phyloP scores from a whole-genome alignment of 768 basidiomycete species.

The Cystobasidiopsis lactophilus region DNA sequence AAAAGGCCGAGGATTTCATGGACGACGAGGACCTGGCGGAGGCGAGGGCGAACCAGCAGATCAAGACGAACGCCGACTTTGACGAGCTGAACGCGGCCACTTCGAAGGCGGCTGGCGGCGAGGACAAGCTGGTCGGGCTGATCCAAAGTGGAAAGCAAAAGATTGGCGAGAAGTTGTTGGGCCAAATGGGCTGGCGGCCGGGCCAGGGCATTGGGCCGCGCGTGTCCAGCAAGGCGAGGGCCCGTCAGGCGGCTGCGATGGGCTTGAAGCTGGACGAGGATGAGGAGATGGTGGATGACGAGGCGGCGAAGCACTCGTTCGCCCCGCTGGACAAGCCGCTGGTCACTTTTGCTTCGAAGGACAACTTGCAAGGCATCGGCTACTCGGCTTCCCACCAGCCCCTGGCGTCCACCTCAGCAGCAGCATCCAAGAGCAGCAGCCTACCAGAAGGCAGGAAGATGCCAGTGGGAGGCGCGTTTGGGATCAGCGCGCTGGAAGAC shows the following conservation, averaged over 20 bases:
- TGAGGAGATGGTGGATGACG: slow-evolving; percentile 36
- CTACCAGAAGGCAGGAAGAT: not conserved
- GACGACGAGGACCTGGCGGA: slow-evolving; percentile 92
- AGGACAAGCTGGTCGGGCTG: slow-evolving; percentile 40
- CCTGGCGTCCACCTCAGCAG: not conserved
- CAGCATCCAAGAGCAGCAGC: not conserved
- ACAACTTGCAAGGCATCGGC: slow-evolving; percentile 60
- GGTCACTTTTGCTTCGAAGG: slow-evolving; percentile 39
- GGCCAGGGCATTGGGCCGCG: slow-evolving; percentile 89
- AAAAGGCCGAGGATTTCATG: slow-evolving; percentile 82
- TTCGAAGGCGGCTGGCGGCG: slow-evolving; percentile 29
- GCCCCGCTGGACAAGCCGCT: slow-evolving; percentile 59
- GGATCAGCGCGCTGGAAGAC: slow-evolving; percentile 70
- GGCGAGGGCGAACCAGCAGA: slow-evolving; percentile 51
- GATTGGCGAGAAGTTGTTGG: slow-evolving; percentile 59
- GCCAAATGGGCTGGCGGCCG: slow-evolving; percentile 84
- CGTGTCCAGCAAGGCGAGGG: slow-evolving; percentile 50
- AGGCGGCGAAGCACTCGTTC: slow-evolving; percentile 67
- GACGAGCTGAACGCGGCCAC: not conserved
- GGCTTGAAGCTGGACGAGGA: slow-evolving; percentile 26
- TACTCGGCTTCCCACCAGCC: slow-evolving; percentile 32
- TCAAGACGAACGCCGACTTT: slow-evolving; percentile 28
- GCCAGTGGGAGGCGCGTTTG: slow-evolving; percentile 38
- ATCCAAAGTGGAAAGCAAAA: slow-evolving; percentile 57
- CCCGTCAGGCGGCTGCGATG: slow-evolving; percentile 27